Evolutionary conservation across 768 basidiomycete species (phyloP).

Genomic region (Amanita inopinata): DNA sequence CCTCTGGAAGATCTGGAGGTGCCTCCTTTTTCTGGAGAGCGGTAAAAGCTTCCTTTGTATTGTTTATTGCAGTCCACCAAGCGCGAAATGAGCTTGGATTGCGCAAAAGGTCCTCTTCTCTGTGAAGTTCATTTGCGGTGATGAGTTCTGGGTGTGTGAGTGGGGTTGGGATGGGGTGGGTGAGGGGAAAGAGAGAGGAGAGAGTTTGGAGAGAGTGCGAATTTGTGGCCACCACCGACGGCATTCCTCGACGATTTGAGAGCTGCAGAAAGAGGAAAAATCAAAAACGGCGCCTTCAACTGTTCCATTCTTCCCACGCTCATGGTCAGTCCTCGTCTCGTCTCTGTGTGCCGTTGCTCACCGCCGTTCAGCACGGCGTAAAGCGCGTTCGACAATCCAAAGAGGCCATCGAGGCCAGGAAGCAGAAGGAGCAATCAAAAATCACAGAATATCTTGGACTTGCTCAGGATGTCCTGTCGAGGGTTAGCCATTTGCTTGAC

Average conservation of each 20-base stretch:
- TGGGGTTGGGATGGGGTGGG: constrained; percentile 77
- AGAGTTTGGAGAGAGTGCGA: constrained; percentile 17
- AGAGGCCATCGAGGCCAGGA: constrained; percentile 58
- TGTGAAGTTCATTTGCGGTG: constrained; percentile 62
- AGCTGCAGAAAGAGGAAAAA: constrained; percentile 32
- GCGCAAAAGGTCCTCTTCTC: constrained; percentile 89
- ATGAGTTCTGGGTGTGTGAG: constrained; percentile 70
- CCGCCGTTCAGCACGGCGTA: constrained; percentile 57
- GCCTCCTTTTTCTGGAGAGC: constrained; percentile 50
- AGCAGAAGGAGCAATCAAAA: constrained; percentile 62
- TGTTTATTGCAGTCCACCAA: constrained; percentile 85
- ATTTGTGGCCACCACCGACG: not conserved
- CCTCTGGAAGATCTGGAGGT: constrained; percentile 35
- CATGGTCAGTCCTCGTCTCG: not conserved
- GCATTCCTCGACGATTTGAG: too few species aligned
- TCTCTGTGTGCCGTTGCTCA: not conserved
- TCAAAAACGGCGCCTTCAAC: too few species aligned
- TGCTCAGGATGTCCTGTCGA: constrained; percentile 50
- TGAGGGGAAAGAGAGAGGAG: constrained; percentile 62
- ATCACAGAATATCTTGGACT: constrained; percentile 68
- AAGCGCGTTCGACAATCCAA: constrained; percentile 49
- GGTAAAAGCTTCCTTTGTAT: constrained; percentile 56
- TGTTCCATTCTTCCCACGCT: constrained; percentile 6
- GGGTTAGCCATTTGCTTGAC: constrained; percentile 35
- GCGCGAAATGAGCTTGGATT: constrained; percentile 87